Evolutionary conservation across 345 rosid species (phyloP).

Genomic region (Linum trigynum): DNA sequence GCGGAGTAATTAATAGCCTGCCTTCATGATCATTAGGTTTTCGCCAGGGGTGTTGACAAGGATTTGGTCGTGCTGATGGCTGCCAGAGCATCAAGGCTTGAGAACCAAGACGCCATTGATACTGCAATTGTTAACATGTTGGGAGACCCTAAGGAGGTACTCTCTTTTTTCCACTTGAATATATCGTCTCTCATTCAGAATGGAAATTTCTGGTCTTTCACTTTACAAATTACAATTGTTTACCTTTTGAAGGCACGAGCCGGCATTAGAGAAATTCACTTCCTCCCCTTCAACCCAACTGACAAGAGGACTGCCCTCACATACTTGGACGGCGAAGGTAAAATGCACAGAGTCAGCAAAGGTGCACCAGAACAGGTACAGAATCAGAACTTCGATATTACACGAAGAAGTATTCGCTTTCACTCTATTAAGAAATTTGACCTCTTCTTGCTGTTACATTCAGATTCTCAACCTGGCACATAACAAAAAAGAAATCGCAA

Average conservation of each 20-base stretch:
- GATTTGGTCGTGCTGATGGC: slow-evolving; percentile 32
- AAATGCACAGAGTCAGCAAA: slow-evolving; percentile 26
- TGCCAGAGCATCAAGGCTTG: slow-evolving; percentile 35
- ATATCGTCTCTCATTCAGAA: too few species aligned
- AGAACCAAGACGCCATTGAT: slow-evolving; percentile 36
- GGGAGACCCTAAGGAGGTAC: slow-evolving; percentile 25
- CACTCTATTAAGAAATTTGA: neutral
- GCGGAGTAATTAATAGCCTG: neutral
- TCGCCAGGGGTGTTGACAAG: slow-evolving; percentile 25
- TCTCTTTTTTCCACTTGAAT: too few species aligned
- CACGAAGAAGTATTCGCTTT: neutral
- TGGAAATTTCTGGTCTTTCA: too few species aligned
- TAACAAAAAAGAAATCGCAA: slow-evolving; percentile 35
- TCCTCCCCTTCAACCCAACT: slow-evolving; percentile 34
- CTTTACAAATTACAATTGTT: too few species aligned
- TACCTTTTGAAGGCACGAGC: slow-evolving; percentile 13
- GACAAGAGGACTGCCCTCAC: slow-evolving; percentile 39
- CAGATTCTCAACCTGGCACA: slow-evolving; percentile 51
- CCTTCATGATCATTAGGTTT: slow-evolving; percentile 14
- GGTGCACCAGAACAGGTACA: slow-evolving; percentile 27
- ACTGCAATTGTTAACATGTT: slow-evolving; percentile 30
- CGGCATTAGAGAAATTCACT: slow-evolving; percentile 31
- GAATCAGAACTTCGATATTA: neutral
- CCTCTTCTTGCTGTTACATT: neutral
- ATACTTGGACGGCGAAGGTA: slow-evolving; percentile 18